Evolutionary conservation across 208 protist species (phyloP).

Genomic region (Crithidia brevicula): DNA sequence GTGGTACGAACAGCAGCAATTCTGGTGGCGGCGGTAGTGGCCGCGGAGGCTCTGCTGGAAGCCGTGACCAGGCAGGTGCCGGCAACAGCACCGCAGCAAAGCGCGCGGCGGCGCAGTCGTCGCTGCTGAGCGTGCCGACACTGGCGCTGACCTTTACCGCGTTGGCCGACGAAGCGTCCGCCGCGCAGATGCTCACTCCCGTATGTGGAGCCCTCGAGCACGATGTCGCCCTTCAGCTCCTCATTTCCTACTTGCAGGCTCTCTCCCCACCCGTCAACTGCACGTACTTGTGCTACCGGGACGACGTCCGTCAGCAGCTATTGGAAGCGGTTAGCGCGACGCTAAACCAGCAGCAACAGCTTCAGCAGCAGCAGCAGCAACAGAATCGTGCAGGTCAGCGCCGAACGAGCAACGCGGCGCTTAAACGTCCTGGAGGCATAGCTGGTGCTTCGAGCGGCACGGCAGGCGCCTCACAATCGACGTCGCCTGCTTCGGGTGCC

Average conservation of each 20-base stretch:
- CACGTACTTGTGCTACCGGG: slow-evolving; percentile 81
- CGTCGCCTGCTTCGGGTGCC: not conserved
- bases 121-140: slow-evolving; percentile 45
- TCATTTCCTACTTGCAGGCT: slow-evolving; percentile 63
- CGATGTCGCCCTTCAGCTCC: slow-evolving; percentile 58
- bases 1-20: not conserved
- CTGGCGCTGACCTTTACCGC: slow-evolving; percentile 55
- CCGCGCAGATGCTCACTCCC: slow-evolving; percentile 50
- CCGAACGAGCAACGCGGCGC: not conserved
- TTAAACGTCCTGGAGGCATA: not conserved
- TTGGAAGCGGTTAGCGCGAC: slow-evolving; percentile 27
- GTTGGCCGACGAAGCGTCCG: slow-evolving; percentile 51
- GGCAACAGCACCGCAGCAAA: not conserved
- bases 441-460: not conserved
- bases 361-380: slow-evolving; percentile 30
- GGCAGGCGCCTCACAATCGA: not conserved
- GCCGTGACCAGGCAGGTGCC: not conserved
- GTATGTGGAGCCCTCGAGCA: slow-evolving; percentile 56
- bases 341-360: slow-evolving; percentile 28
- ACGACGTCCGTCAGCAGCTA: slow-evolving; percentile 37
- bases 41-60: slow-evolving; percentile 6
- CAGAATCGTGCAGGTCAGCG: not conserved
- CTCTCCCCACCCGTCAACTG: slow-evolving; percentile 59
- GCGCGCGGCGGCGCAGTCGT: not conserved
- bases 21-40: not conserved